Evolutionary conservation across 768 basidiomycete genomes (phyloP).

Genomic region (Hypholoma fasciculare): DNA sequence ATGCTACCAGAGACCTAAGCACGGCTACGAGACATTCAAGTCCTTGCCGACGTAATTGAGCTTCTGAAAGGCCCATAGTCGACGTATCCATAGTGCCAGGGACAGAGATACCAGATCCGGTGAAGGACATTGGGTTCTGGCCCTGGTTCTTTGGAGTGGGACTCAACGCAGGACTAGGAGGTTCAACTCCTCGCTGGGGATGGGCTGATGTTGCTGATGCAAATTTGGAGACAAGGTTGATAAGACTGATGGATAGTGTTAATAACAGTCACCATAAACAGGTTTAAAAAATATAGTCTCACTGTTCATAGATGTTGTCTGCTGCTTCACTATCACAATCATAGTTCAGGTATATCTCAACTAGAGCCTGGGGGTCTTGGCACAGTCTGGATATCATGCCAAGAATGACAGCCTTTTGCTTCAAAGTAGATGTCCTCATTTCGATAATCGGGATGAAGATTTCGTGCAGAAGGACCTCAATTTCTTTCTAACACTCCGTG

Average conservation of each 20-base stretch:
- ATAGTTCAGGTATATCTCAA: constrained; percentile 98
- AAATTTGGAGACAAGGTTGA: constrained; percentile 96
- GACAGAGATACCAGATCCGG: constrained; percentile 62
- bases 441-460: constrained; percentile 98
- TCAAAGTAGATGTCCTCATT: constrained; percentile 94
- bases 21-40: constrained; percentile 93
- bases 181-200: constrained; percentile 54
- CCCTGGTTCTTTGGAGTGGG: constrained; percentile 49
- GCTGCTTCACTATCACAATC: constrained; percentile 94
- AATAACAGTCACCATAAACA: not conserved
- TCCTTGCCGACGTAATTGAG: constrained; percentile 85
- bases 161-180: constrained; percentile 59
- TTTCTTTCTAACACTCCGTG: constrained; percentile 78
- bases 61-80: constrained; percentile 72
- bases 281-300: constrained; percentile 25
- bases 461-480: constrained; percentile 96
- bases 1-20: constrained; percentile 85
- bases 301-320: constrained; percentile 98
- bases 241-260: constrained; percentile 51
- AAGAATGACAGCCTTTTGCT: constrained; percentile 92
- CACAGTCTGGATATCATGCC: constrained; percentile 86
- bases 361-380: constrained; percentile 95
- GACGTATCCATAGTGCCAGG: constrained; percentile 70
- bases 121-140: constrained; percentile 54
- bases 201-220: constrained; percentile 54